Conservation (phyloP, 129 eudicot species). For the Artemisia annua region DNA sequence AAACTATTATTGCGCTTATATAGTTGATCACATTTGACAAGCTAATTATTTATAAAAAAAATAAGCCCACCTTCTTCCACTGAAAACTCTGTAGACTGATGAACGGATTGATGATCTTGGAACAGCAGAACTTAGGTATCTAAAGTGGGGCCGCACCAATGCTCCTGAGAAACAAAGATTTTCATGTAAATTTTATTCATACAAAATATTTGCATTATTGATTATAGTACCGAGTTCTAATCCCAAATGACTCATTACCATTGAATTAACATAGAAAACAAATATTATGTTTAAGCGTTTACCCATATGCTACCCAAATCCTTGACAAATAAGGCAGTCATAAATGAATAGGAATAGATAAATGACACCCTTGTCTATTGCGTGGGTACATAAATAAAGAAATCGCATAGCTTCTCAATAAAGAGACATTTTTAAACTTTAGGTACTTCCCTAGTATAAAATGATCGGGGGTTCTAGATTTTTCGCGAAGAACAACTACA, state of each 20-base stretch:
- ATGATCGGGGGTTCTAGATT: too few species aligned
- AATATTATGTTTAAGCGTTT: not conserved
- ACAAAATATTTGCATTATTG: not conserved
- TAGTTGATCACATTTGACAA: too few species aligned
- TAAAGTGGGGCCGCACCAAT: constrained; percentile 64
- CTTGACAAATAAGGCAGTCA: not conserved
- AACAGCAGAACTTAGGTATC: constrained; percentile 47
- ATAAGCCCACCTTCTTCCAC: constrained; percentile 67
- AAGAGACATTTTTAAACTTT: too few species aligned
- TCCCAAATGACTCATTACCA: not conserved
- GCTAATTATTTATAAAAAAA: too few species aligned
- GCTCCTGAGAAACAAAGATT: constrained; percentile 52
- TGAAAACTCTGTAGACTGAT: constrained; percentile 72
- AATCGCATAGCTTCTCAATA: too few species aligned
- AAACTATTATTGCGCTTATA: too few species aligned
- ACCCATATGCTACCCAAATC: constrained; percentile 8
- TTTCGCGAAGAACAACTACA: too few species aligned
- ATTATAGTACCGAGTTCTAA: not conserved
- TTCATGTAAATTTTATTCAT: constrained; percentile 1
- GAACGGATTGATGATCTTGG: constrained; percentile 55
- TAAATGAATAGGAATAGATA: not conserved
- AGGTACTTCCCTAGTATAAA: too few species aligned
- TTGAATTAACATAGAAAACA: not conserved
- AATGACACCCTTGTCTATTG: too few species aligned
- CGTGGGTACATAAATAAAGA: too few species aligned